phyloP scores from a whole-genome alignment of 441 rosid species.

The Populus hybrid region DNA sequence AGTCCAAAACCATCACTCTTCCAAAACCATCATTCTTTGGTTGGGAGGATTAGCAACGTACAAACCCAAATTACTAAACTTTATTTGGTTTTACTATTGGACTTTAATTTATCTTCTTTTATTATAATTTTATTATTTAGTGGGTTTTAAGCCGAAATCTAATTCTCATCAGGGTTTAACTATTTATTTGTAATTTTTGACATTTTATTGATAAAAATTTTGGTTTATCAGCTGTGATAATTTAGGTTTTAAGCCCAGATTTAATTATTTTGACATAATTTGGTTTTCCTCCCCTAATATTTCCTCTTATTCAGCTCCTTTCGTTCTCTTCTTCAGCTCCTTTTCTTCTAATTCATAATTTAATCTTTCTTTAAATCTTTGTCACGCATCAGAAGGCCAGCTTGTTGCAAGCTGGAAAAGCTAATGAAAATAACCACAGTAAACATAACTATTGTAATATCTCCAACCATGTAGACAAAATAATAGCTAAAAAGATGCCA shows the following conservation, averaged over 20 bases:
- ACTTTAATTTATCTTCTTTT: too few relatives aligned
- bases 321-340: not conserved
- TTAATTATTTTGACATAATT: not conserved
- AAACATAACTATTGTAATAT: not conserved
- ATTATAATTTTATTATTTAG: not conserved
- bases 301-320: not conserved
- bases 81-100: too few relatives aligned
- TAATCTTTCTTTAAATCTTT: not conserved
- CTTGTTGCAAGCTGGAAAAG: not conserved
- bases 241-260: too few relatives aligned
- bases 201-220: too few relatives aligned
- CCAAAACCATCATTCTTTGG: too few relatives aligned
- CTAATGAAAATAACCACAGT: not conserved
- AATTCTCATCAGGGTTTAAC: not conserved
- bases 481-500: not conserved
- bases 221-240: too few relatives aligned
- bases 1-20: too few relatives aligned
- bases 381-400: not conserved
- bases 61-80: too few relatives aligned
- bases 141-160: not conserved
- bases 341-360: not conserved
- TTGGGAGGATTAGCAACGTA: too few relatives aligned
- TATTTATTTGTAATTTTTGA: not conserved
- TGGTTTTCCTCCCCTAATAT: not conserved
- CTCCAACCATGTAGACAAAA: not conserved